These are phyloP conservation scores for Lasiosphaeria miniovina DNA, from an alignment of 495 filamentous ascomycete genomes.

Conservation along the genomic window DNA sequence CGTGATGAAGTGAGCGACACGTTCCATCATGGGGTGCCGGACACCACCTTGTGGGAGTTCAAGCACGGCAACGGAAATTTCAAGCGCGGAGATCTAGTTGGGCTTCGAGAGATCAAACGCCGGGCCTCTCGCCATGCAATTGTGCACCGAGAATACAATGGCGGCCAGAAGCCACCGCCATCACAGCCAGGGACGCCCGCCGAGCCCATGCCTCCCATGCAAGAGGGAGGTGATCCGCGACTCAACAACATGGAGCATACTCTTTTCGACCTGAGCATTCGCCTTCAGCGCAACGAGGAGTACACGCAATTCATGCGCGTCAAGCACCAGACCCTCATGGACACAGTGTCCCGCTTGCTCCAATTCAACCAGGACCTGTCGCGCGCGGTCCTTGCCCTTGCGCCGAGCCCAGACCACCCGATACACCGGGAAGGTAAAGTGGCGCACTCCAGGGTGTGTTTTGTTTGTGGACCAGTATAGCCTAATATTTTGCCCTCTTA, in stretches of 20 bases:
- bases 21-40: constrained; percentile 94
- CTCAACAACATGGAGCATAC: constrained; percentile 75
- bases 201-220: constrained; percentile 64
- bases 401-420: constrained; percentile 63
- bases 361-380: constrained; percentile 72
- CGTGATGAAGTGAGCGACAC: constrained; percentile 84
- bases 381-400: constrained; percentile 63
- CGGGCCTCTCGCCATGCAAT: constrained; percentile 93
- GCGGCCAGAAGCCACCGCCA: constrained; percentile 62
- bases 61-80: constrained; percentile 98
- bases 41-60: constrained; percentile 96
- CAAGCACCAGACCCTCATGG: constrained; percentile 77
- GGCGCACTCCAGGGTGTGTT: constrained; percentile 9
- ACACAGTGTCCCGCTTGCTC: constrained; percentile 70
- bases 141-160: constrained; percentile 92
- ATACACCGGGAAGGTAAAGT: constrained; percentile 61
- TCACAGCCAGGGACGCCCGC: constrained; percentile 82
- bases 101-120: constrained; percentile 92
- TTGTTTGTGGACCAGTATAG: constrained; percentile 25
- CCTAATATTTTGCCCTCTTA: constrained; percentile 39
- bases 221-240: constrained; percentile 73
- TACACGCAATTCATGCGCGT: constrained; percentile 70
- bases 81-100: constrained; percentile 88
- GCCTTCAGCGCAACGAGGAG: constrained; percentile 81
- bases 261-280: constrained; percentile 72